Evolutionary conservation across 495 filamentous ascomycete species (phyloP), one percentile per base, ranked within the genome.

Genomic region (Paragyromitra xinjiangensis): DNA sequence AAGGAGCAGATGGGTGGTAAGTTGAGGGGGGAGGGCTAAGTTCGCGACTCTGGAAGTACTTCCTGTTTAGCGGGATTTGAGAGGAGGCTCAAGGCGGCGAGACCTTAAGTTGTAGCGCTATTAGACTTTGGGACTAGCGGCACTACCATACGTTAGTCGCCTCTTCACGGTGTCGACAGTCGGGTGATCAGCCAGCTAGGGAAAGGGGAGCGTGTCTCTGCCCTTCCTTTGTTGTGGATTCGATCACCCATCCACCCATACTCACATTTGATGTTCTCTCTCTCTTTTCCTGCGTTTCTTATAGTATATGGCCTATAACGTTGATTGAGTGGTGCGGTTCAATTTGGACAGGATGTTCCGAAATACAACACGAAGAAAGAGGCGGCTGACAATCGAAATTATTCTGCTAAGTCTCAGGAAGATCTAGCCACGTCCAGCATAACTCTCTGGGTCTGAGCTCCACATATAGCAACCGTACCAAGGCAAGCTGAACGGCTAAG

Each of bases 1-100:
- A 66, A 66, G 63, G 66, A 73, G 53, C 48, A 76, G 73, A 48
- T 59, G 73, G 50, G 64, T 73, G 45, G 67, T 64, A 66, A 59
- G 73, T 77, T 62, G 75, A 79, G 77, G 74, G 76, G 71, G 55
- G 63, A 78, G 77, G 77, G 77, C 66, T 77, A 78, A 78, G 75
- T 71, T 79, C 75, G 66, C 77, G 75, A 67, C 77, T 78, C 58
- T 77, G 64, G 56, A 70, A 77, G 75, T 78, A 77, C 56, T 79
- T 79, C 73, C 48, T 71, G 61, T 48, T 74, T 62, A 78, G 77
- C 73, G 73, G 73, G 73, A 78, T 68, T 74, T 45, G 44, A 76
- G 73, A 71, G 77, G 77, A 79, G 77, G 77, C 77, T 79, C 77
- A 79, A 79, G 77, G 67, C 74, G 70, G 63, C 75, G 66, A 78